These are phyloP conservation scores for Stachybotrys elegans DNA, from an alignment of 2,329 filamentous ascomycete genomes.

Conservation along the genomic window DNA sequence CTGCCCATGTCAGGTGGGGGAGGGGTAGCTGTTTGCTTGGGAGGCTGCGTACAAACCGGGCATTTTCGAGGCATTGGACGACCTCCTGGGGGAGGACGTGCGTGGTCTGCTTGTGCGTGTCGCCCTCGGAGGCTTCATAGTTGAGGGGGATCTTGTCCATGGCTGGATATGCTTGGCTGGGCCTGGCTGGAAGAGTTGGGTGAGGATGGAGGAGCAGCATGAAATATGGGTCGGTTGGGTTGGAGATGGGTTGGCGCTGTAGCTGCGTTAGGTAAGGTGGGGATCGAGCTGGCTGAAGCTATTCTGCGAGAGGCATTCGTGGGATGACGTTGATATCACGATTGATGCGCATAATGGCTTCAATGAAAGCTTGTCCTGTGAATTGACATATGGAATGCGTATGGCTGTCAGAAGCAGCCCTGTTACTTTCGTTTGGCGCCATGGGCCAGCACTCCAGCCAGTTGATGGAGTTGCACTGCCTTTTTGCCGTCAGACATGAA, in stretches of 20 bases:
- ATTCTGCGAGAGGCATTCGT: background rate
- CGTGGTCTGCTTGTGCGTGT: slow-evolving; percentile 66
- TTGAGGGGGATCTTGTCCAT: slow-evolving; percentile 67
- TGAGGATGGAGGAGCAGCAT: background rate
- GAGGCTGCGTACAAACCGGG: slow-evolving; percentile 73
- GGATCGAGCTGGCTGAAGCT: background rate
- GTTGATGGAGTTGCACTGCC: too few species aligned
- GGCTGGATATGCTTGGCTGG: slow-evolving; percentile 1
- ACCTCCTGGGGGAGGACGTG: slow-evolving; percentile 76
- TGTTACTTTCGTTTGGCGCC: too few species aligned
- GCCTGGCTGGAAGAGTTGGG: background rate
- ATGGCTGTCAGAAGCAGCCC: too few species aligned
- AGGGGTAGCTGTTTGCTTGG: too few species aligned
- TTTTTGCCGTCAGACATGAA: too few species aligned
- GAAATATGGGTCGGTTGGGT: slow-evolving; percentile 3
- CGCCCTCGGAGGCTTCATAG: slow-evolving; percentile 69
- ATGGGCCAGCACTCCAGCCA: too few species aligned
- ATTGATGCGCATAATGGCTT: too few species aligned
- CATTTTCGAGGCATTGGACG: slow-evolving; percentile 85
- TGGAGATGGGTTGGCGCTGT: background rate
- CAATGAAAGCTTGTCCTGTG: too few species aligned
- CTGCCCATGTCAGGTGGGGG: slow-evolving; percentile 10
- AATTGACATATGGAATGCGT: too few species aligned
- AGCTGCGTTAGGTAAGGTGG: too few species aligned
- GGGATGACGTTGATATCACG: too few species aligned